These are phyloP conservation scores for Astragalus membranaceus DNA, from an alignment of 306 rosid species.

Conservation along the genomic window DNA sequence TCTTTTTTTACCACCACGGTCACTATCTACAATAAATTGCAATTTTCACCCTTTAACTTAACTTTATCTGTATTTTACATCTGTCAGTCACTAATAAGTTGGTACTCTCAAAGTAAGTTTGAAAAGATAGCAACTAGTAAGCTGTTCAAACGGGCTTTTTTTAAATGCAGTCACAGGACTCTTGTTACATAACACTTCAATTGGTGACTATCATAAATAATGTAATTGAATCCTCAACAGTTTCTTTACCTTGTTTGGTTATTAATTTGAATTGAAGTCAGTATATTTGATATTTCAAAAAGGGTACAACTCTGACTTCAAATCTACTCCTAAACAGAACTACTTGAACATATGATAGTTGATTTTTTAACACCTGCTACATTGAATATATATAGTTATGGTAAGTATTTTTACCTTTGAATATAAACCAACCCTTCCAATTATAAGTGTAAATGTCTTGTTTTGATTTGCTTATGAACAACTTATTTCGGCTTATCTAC, in stretches of 20 bases:
- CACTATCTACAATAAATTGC: constrained; percentile 13
- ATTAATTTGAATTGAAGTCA: constrained; percentile 24
- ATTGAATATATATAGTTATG: background rate
- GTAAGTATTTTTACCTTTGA: background rate
- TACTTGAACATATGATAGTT: background rate
- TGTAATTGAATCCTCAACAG: constrained; percentile 43
- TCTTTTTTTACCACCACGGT: background rate
- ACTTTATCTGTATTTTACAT: constrained; percentile 15
- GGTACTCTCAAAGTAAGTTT: background rate
- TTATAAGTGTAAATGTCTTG: no score
- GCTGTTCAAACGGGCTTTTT: constrained; percentile 15
- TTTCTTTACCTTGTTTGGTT: constrained; percentile 20
- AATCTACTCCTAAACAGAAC: background rate
- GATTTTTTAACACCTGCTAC: background rate
- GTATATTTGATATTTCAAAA: background rate
- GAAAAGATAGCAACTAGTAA: background rate
- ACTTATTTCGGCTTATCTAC: no score
- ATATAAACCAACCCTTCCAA: background rate
- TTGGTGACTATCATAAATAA: constrained; percentile 51
- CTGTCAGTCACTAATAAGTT: background rate
- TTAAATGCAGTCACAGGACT: constrained; percentile 67
- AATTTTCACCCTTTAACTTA: background rate
- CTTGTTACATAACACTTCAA: constrained; percentile 33
- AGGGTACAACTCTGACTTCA: background rate
- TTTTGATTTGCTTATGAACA: no score